Conservation (phyloP, 176 grass and related monocot genomes). For the Aegilops longissima region DNA sequence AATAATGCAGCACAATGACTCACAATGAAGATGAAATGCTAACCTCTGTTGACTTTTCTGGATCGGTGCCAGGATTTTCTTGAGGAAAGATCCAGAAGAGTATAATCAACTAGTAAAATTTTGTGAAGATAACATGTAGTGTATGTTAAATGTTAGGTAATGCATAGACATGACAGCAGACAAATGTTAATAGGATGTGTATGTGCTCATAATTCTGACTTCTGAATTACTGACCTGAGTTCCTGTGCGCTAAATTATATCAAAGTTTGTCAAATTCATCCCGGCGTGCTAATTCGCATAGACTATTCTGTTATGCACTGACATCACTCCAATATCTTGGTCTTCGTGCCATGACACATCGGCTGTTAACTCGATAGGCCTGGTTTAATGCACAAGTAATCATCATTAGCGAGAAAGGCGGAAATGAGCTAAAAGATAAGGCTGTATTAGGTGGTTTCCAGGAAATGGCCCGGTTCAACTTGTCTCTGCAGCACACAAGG, state of each 20-base stretch:
- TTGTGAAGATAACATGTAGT: slow-evolving; percentile 6
- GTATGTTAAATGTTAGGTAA: slow-evolving; percentile 29
- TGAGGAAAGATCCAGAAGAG: slow-evolving; percentile 3
- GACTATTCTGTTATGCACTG: slow-evolving; percentile 14
- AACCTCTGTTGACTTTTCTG: slow-evolving; percentile 39
- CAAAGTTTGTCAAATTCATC: neutral
- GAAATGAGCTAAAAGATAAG: slow-evolving; percentile 32
- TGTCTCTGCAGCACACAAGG: slow-evolving; percentile 29
- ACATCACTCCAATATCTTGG: slow-evolving; percentile 15
- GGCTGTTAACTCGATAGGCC: neutral
- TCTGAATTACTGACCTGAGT: slow-evolving; percentile 18
- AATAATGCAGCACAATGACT: slow-evolving; percentile 9
- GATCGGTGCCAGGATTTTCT: slow-evolving; percentile 5
- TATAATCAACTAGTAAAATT: neutral
- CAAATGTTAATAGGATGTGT: neutral
- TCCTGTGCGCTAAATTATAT: slow-evolving; percentile 31
- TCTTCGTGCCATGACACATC: slow-evolving; percentile 8
- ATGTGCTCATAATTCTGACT: slow-evolving; percentile 22
- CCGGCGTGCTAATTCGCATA: neutral
- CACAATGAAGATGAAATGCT: slow-evolving; percentile 22
- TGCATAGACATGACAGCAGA: slow-evolving; percentile 16
- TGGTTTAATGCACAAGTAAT: slow-evolving; percentile 25
- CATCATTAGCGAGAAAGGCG: slow-evolving; percentile 32
- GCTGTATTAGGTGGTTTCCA: slow-evolving; percentile 33
- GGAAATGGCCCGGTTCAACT: slow-evolving; percentile 33